phyloP scores from a whole-genome alignment of 2,329 filamentous ascomycete genomes.

The Xylariomycetidae sp. region DNA sequence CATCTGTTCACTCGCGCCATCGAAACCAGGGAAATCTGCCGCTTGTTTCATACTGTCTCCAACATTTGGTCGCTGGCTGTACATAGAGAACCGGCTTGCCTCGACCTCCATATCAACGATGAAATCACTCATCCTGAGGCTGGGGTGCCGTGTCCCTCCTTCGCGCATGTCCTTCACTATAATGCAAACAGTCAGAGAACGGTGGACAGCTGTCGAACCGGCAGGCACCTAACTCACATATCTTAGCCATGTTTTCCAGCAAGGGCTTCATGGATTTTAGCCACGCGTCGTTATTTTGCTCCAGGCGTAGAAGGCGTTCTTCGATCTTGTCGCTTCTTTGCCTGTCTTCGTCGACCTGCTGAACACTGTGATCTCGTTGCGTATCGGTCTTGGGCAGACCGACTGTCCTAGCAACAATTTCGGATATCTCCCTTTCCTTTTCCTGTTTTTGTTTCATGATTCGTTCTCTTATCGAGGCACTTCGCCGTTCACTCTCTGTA shows the following conservation, averaged over 20 bases:
- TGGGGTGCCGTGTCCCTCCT: neutral
- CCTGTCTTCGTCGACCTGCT: constrained; percentile 3
- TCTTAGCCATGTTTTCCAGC: constrained; percentile 10
- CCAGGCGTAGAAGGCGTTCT: constrained; percentile 11
- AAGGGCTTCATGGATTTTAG: constrained; percentile 15
- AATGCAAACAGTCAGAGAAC: no score
- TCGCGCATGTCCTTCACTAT: no score
- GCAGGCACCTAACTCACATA: no score
- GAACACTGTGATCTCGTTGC: constrained; percentile 1
- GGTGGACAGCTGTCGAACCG: no score
- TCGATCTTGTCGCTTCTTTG: constrained; percentile 11
- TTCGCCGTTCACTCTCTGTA: constrained; percentile 7
- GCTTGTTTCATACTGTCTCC: constrained; percentile 4
- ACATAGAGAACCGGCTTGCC: constrained; percentile 6
- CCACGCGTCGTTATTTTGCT: constrained; percentile 16
- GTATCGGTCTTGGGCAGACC: constrained; percentile 6
- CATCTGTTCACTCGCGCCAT: neutral
- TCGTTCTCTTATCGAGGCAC: constrained; percentile 10
- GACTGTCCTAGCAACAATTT: constrained; percentile 15
- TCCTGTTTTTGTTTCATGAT: constrained; percentile 15
- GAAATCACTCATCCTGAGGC: constrained; percentile 15
- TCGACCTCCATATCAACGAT: constrained; percentile 14
- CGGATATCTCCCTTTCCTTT: constrained; percentile 16
- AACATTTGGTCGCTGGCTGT: constrained; percentile 3
- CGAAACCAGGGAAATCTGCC: neutral